Evolutionary conservation across 148 eudicot species (phyloP), one percentile per base, ranked within the genome.

Genomic region (Rhododendron williamsianum): DNA sequence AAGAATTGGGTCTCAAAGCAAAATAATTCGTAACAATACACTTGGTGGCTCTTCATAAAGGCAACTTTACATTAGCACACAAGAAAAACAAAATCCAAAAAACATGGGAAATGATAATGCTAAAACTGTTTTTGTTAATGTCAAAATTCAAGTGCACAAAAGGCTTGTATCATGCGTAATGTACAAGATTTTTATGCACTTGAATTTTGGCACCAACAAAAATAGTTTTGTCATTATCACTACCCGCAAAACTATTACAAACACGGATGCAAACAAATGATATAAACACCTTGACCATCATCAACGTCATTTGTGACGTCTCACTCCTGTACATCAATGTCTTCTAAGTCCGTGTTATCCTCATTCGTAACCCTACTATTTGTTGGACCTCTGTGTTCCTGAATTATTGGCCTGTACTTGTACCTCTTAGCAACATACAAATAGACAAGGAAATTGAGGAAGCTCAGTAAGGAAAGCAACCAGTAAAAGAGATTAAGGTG

Each of bases 401-500:
- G 38, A 5, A 12, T 36, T 27, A 69, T 11, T 77, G 87, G 85
- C 82, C 86, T 87, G 80, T 90, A 91, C 58, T 86, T 87, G 86
- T 90, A 91, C 84, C 89, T 90, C 89, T 30, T 87, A 10, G 93
- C 87, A 8, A 90, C 91, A 43, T 84, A 74, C 77, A 90, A 54
- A 73, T 91, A 91, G 19, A 84, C 16, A 30, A 81, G 58, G 86
- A 91, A 90, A 78, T 91, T 90, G 11, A 90, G 1, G 76, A 87
- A 30, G 72, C 92, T 84, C 82, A 91, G 23, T 11, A 81, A 11
- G 16, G 88, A 84, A 30, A 91, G 91, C 86, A 90, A 71, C 91
- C 91, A 90, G 60, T 88, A 91, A 69, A 90, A 91, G 0, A 88
- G 83, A 67, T 91, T 86, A 85, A 91, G 73, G 85, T 91, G 91